These are phyloP conservation scores for Acacia confusa DNA, from an alignment of 306 rosid genomes.

Conservation along the genomic window DNA sequence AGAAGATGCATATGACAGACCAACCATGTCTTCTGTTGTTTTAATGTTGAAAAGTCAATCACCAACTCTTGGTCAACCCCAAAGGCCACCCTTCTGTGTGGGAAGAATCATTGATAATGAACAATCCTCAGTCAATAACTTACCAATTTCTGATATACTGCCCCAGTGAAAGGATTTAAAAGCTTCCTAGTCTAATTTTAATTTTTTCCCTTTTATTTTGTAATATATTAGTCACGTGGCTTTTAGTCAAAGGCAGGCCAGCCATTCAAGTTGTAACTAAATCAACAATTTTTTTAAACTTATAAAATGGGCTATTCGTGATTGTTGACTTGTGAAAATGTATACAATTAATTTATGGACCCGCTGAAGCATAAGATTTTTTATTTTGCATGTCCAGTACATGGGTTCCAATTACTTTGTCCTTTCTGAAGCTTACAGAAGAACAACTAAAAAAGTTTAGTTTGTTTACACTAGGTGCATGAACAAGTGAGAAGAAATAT, in stretches of 20 bases:
- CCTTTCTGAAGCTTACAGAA: not conserved
- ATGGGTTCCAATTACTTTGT: not conserved
- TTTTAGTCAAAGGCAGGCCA: not conserved
- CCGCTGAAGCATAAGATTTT: not conserved
- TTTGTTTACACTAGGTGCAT: not conserved
- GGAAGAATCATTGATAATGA: constrained; percentile 30
- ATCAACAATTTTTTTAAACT: not conserved
- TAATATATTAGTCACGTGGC: not conserved
- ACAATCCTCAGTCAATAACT: constrained; percentile 25
- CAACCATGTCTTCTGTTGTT: constrained; percentile 52
- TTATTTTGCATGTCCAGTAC: constrained; percentile 5
- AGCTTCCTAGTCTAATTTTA: not conserved
- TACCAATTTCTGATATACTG: constrained; percentile 35
- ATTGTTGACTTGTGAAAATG: not conserved
- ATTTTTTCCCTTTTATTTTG: not conserved
- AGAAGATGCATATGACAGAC: constrained; percentile 51
- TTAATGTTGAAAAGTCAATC: constrained; percentile 43
- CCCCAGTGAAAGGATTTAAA: constrained; percentile 17
- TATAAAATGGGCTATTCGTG: not conserved
- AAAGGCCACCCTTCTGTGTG: constrained; percentile 38
- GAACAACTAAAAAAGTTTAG: not conserved
- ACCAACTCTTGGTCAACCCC: constrained; percentile 27
- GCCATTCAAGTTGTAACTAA: not conserved
- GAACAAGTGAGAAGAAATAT: not conserved
- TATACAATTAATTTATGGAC: not conserved